Percentiles rank a stretch among this genome's conserved stretches.
Conservation (phyloP, 306 rosid genomes). For the Amphicarpaea edgeworthii region DNA sequence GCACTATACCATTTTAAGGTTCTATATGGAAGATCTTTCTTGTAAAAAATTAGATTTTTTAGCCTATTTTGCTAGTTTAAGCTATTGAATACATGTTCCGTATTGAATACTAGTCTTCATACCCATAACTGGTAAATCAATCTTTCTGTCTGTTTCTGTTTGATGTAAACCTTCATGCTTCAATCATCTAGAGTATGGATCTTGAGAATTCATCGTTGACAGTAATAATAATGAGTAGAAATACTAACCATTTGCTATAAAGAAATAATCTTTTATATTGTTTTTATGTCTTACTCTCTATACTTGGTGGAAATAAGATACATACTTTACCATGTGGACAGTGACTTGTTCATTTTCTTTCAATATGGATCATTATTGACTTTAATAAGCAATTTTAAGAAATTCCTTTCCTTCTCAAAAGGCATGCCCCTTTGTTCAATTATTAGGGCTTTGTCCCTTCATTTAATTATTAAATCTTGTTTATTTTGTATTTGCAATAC, state of each 20-base stretch:
- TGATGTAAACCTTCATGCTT: not conserved
- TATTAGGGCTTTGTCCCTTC: not conserved
- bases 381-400: not conserved
- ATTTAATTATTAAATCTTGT: not conserved
- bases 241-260: not conserved
- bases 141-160: not conserved
- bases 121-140: constrained; percentile 18
- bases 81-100: not conserved
- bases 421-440: not conserved
- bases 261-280: not conserved
- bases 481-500: constrained; percentile 18
- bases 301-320: not conserved
- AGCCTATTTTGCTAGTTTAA: not conserved
- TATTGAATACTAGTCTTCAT: not conserved
- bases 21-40: not conserved
- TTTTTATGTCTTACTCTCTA: not conserved
- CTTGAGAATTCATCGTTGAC: not conserved
- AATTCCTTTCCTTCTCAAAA: not conserved
- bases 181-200: not conserved
- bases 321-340: not conserved
- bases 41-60: not conserved
- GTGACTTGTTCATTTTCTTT: not conserved
- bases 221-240: not conserved
- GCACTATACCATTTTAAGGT: not conserved
- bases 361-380: not conserved